These are phyloP conservation scores for Cladorrhinum sp. DNA, from an alignment of 2,329 filamentous ascomycete species.

Conservation along the genomic window DNA sequence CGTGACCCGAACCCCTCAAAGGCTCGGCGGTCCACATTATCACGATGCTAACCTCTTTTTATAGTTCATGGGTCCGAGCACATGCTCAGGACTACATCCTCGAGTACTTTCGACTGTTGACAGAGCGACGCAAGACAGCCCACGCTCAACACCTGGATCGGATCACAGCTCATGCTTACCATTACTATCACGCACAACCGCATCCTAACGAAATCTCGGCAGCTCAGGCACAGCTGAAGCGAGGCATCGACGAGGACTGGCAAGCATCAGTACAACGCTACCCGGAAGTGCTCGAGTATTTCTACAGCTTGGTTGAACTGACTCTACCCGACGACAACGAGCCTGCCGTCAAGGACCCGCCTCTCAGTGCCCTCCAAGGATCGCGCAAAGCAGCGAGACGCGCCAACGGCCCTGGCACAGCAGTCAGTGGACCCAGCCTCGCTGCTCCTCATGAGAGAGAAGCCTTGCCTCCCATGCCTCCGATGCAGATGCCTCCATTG, in stretches of 20 bases:
- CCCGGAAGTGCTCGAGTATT: constrained; percentile 79
- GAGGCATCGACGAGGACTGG: constrained; percentile 78
- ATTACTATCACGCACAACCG: constrained; percentile 56
- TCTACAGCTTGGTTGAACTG: constrained; percentile 68
- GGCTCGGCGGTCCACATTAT: background rate
- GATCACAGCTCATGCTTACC: constrained; percentile 53
- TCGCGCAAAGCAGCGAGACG: constrained; percentile 48
- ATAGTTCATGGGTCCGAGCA: constrained; percentile 60
- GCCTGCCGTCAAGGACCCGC: constrained; percentile 56
- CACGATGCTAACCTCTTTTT: constrained; percentile 15
- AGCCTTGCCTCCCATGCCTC: background rate
- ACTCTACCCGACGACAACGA: constrained; percentile 63
- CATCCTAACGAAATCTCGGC: constrained; percentile 61
- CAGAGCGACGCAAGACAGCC: constrained; percentile 57
- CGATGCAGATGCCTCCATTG: constrained; percentile 3
- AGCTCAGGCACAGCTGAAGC: constrained; percentile 65
- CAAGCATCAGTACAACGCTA: constrained; percentile 71
- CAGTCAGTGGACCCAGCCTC: constrained; percentile 37
- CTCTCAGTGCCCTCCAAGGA: constrained; percentile 52
- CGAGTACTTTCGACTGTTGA: constrained; percentile 60
- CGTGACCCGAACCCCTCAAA: background rate
- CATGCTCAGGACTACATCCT: constrained; percentile 68
- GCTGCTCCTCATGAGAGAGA: constrained; percentile 29
- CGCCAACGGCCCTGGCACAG: constrained; percentile 33
- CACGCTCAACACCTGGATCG: constrained; percentile 56